These are phyloP conservation scores for Xylariaceae sp. DNA, from an alignment of 2,329 filamentous ascomycete species.

Conservation along the genomic window DNA sequence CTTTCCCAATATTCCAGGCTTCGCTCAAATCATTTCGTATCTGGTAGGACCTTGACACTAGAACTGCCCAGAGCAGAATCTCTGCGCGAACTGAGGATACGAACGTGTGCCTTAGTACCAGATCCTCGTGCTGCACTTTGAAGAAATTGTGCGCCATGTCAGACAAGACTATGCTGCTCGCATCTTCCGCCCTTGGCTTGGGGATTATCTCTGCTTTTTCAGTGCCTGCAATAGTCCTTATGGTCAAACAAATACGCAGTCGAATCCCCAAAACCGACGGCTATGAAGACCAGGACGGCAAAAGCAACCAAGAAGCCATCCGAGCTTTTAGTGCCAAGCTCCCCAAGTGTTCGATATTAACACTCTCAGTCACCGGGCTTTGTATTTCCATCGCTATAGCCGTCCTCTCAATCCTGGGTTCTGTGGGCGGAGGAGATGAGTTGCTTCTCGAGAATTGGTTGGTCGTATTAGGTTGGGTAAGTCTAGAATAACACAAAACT, in stretches of 20 bases:
- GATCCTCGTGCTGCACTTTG: too few species aligned
- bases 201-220: conserved; percentile 34
- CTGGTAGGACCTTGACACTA: not conserved
- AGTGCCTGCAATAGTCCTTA: conserved; percentile 31
- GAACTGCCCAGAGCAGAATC: not conserved
- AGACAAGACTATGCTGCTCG: conserved; percentile 22
- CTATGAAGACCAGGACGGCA: conserved; percentile 74
- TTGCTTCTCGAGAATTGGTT: conserved; percentile 65
- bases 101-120: too few species aligned
- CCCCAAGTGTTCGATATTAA: conserved; percentile 60
- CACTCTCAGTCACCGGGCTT: conserved; percentile 61
- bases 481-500: conserved; percentile 36
- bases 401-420: conserved; percentile 54
- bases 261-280: conserved; percentile 47
- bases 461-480: conserved; percentile 66
- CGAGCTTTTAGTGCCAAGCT: conserved; percentile 65
- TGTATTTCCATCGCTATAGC: conserved; percentile 62
- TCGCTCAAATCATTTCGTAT: not conserved
- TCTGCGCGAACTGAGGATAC: not conserved
- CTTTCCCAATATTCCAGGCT: not conserved
- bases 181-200: conserved; percentile 36
- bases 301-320: conserved; percentile 67
- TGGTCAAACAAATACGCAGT: conserved; percentile 30
- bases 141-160: conserved; percentile 6
- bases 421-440: conserved; percentile 38